A percentile compares a stretch with the other conserved stretches of the same genome.
Evolutionary conservation across 148 eudicot genomes (phyloP).

Genomic region (Fallopia convolvulus): DNA sequence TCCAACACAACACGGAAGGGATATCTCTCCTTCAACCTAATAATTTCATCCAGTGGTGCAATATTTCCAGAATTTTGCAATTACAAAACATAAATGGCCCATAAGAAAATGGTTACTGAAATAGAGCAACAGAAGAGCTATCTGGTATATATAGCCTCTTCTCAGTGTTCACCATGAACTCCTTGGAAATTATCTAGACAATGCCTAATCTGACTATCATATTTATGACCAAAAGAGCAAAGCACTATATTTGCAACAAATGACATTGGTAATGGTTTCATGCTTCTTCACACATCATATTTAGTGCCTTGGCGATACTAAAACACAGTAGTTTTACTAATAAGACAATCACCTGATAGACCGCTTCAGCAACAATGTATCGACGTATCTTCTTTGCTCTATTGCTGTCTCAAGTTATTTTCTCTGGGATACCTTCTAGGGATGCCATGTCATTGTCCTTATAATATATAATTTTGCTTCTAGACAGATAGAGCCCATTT

Average conservation of each 20-base stretch:
- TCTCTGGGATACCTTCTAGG: slow-evolving; percentile 53
- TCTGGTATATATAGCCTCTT: background rate
- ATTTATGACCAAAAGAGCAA: background rate
- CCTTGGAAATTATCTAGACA: background rate
- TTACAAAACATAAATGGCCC: background rate
- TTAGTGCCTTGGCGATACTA: background rate
- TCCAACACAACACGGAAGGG: slow-evolving; percentile 77
- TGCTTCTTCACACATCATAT: background rate
- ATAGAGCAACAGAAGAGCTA: background rate
- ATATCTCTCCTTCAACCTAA: slow-evolving; percentile 78
- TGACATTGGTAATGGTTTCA: background rate
- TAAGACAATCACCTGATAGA: slow-evolving; percentile 64
- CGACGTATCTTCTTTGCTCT: slow-evolving; percentile 82
- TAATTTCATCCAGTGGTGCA: slow-evolving; percentile 89
- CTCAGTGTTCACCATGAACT: background rate
- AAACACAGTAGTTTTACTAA: background rate
- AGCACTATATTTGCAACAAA: background rate
- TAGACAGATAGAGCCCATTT: slow-evolving; percentile 86
- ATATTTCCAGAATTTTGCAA: slow-evolving; percentile 91
- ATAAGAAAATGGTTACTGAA: background rate
- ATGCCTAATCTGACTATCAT: background rate
- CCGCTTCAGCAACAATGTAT: slow-evolving; percentile 85
- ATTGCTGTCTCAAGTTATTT: slow-evolving; percentile 57
- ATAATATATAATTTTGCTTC: slow-evolving; percentile 88
- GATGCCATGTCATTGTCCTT: slow-evolving; percentile 91